Percentiles rank a stretch among this genome's conserved stretches.
Evolutionary conservation across 1,284 basidiomycete species (phyloP).

Genomic region (Clitocybe nebularis): DNA sequence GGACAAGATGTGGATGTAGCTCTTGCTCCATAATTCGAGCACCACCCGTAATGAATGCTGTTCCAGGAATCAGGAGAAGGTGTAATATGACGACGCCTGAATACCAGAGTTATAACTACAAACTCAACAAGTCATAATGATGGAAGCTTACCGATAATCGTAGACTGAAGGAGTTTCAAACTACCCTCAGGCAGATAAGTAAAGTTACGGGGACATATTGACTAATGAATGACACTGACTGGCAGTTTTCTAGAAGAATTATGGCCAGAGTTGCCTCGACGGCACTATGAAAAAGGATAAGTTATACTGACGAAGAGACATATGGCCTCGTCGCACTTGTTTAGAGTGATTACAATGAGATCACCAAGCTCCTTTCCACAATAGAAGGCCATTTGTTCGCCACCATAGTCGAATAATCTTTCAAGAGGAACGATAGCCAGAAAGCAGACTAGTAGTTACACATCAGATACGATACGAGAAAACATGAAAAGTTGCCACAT

Average conservation of each 20-base stretch:
- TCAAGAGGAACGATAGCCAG: constrained; percentile 56
- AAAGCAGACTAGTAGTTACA: constrained; percentile 46
- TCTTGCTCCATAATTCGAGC: constrained; percentile 45
- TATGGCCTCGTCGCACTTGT: constrained; percentile 45
- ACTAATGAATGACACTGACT: constrained; percentile 39
- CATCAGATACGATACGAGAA: background rate
- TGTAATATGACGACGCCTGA: constrained; percentile 60
- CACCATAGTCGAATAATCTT: constrained; percentile 55
- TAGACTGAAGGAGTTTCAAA: constrained; percentile 53
- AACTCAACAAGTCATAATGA: background rate
- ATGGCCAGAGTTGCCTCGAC: constrained; percentile 68
- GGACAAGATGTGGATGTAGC: constrained; percentile 42
- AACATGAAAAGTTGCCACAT: background rate
- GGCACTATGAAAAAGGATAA: constrained; percentile 26
- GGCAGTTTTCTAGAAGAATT: constrained; percentile 59
- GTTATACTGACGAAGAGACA: constrained; percentile 1
- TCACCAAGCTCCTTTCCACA: constrained; percentile 56
- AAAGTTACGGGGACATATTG: constrained; percentile 3
- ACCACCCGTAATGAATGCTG: constrained; percentile 59
- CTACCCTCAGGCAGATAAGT: constrained; percentile 28
- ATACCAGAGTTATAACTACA: background rate
- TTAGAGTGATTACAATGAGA: constrained; percentile 52
- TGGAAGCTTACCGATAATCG: constrained; percentile 52
- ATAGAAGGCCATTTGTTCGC: constrained; percentile 59
- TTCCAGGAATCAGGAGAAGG: constrained; percentile 57